phyloP scores from a whole-genome alignment of 768 basidiomycete species.

The Tremella yokohamensis region DNA sequence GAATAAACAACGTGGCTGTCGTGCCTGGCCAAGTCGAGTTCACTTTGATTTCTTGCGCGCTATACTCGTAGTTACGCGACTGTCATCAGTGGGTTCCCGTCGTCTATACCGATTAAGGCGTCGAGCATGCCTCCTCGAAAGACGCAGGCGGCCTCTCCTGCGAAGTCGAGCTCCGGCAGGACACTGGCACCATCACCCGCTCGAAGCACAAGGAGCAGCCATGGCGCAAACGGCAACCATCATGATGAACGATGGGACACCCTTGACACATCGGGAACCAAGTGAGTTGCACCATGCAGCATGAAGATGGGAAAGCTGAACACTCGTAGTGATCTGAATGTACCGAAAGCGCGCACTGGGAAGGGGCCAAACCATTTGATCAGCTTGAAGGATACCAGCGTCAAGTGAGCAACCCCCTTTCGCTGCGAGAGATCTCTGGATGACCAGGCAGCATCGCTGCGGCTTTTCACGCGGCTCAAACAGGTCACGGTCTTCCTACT shows the following conservation, averaged over 20 bases:
- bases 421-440: background rate
- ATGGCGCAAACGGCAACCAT: conserved; percentile 12
- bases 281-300: conserved; percentile 12
- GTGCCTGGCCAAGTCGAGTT: too few relatives aligned
- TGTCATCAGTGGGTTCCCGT: too few relatives aligned
- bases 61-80: too few relatives aligned
- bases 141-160: conserved; percentile 20
- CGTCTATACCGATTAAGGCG: too few relatives aligned
- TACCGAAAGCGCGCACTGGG: conserved; percentile 18
- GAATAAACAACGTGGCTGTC: too few relatives aligned
- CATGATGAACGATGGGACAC: conserved; percentile 38
- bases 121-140: conserved; percentile 20
- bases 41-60: too few relatives aligned
- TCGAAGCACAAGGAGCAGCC: conserved; percentile 26
- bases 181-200: conserved; percentile 34
- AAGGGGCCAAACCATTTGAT: conserved; percentile 13
- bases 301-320: background rate
- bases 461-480: conserved; percentile 42
- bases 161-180: background rate
- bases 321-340: conserved; percentile 23
- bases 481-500: conserved; percentile 19
- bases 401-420: conserved; percentile 30
- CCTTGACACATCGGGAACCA: conserved; percentile 32
- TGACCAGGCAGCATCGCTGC: conserved; percentile 30
- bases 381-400: conserved; percentile 31